Evolutionary conservation across 2,329 filamentous ascomycete genomes (phyloP).

Genomic region (Neofusicoccum umdonicola): DNA sequence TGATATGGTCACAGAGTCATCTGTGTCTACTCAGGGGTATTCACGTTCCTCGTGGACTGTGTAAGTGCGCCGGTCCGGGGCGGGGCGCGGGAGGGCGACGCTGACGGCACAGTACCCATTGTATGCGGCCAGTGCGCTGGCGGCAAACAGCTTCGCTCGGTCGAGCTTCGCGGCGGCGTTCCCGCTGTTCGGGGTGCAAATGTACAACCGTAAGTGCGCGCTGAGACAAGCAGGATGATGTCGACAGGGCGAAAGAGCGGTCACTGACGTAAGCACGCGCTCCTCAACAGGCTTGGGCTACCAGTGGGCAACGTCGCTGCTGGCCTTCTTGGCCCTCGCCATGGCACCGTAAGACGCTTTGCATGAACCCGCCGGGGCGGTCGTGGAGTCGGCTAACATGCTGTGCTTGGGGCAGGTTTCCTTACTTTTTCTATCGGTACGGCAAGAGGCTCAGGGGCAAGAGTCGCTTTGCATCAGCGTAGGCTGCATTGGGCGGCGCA

Average conservation of each 20-base stretch:
- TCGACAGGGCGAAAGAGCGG: slow-evolving; percentile 38
- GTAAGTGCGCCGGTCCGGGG: slow-evolving; percentile 35
- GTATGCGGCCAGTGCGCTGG: slow-evolving; percentile 50
- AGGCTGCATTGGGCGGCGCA: slow-evolving; percentile 19
- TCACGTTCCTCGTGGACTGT: slow-evolving; percentile 77
- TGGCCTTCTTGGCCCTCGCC: slow-evolving; percentile 49
- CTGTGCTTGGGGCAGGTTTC: slow-evolving; percentile 34
- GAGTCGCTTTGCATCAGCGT: slow-evolving; percentile 47
- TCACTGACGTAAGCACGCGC: slow-evolving; percentile 39
- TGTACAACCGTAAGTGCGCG: slow-evolving; percentile 48
- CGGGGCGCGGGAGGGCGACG: slow-evolving; percentile 16
- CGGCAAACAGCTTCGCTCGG: slow-evolving; percentile 51
- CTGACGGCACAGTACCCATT: slow-evolving; percentile 43
- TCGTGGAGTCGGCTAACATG: slow-evolving; percentile 32
- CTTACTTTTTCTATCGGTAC: slow-evolving; percentile 49
- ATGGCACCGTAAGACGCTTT: slow-evolving; percentile 44
- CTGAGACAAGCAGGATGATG: slow-evolving; percentile 21
- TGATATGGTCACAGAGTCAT: slow-evolving; percentile 56
- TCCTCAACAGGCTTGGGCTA: slow-evolving; percentile 42
- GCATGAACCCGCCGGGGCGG: slow-evolving; percentile 25
- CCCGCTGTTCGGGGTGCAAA: slow-evolving; percentile 50
- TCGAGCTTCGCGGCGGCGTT: slow-evolving; percentile 49
- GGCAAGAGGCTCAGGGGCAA: slow-evolving; percentile 49
- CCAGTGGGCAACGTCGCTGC: slow-evolving; percentile 49
- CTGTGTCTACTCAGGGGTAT: slow-evolving; percentile 78